Percentiles rank a stretch among this genome's conserved stretches.
These are phyloP conservation scores for Penicillium sp. DNA, from an alignment of 2,329 filamentous ascomycete genomes.

Conservation along the genomic window DNA sequence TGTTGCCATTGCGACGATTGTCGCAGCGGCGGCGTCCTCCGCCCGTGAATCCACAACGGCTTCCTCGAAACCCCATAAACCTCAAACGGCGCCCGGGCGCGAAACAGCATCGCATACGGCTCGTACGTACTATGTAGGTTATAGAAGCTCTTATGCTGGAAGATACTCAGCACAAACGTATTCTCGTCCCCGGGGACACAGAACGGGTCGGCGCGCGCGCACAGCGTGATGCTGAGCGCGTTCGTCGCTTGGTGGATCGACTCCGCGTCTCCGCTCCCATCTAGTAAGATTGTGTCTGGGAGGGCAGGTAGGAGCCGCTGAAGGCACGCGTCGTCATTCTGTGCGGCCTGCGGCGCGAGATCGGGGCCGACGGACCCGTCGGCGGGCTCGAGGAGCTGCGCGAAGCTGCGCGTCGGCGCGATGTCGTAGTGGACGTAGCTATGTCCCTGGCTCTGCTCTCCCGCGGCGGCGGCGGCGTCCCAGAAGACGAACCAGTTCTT, in stretches of 20 bases:
- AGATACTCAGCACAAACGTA: constrained; percentile 61
- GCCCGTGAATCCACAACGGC: constrained; percentile 63
- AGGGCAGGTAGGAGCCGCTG: constrained; percentile 49
- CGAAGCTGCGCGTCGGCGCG: constrained; percentile 55
- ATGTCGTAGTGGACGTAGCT: constrained; percentile 62
- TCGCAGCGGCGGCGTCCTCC: constrained; percentile 30
- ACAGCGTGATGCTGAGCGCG: constrained; percentile 61
- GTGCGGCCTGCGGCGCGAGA: constrained; percentile 45
- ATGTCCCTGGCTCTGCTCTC: constrained; percentile 32
- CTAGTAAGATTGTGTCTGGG: constrained; percentile 11
- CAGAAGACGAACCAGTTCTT: constrained; percentile 70
- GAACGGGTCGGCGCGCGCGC: constrained; percentile 50
- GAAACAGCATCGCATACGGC: constrained; percentile 60
- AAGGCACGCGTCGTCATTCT: constrained; percentile 54
- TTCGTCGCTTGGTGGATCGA: constrained; percentile 66
- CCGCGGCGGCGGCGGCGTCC: constrained; percentile 42
- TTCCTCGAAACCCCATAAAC: constrained; percentile 55
- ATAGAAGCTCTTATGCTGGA: constrained; percentile 60
- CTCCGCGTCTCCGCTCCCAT: constrained; percentile 35
- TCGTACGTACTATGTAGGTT: constrained; percentile 59
- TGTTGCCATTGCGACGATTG: neutral
- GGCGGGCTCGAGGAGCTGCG: constrained; percentile 26
- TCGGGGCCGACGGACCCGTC: constrained; percentile 33
- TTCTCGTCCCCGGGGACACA: constrained; percentile 54
- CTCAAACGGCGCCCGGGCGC: constrained; percentile 54